Base-by-base conservation (phyloP, 108 stramenopile species). In the Pseudonitzschia multiseries region DNA sequence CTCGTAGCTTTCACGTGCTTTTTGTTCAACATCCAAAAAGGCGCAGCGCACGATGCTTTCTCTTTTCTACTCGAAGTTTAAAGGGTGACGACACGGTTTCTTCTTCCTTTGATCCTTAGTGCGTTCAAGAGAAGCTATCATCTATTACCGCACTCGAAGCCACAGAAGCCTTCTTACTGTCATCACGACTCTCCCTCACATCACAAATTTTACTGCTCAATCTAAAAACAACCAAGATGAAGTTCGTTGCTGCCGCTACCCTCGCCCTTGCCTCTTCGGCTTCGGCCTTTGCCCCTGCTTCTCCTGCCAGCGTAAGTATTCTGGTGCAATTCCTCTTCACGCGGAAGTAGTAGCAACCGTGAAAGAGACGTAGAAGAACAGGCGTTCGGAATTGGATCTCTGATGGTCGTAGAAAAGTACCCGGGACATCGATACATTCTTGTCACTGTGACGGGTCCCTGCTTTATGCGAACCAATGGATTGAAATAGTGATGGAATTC, bases 231-330 rank as follows among this genome's bases (percentile, higher is more conserved):
- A 10, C 22, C 63, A 87, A 71, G 74, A 87, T 87, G 86, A 84
- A 87, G 83, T 75, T 87, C 80, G 70, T 79, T 36, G 79, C 83
- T 64, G 83, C 82, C 62, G 56, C 78, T 79, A 56, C 71, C 63
- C 77, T 89, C 73, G 87, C 91, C 72, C 81, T 90, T 73, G 83
- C 75, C 73, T 87, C 92, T 57, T 87, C 92, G 85, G 88, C 89
- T 74, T 80, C 83, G 57, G 92, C 92, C 70, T 90, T 90, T 74
- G 88, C 92, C 76, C 92, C 89, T 36, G 71, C 87, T 46, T 68
- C 84, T 59, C 29, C 75, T 57, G 84, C 70, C 72, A 88, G 80
- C 84, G 88, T 89, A 83, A 87, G 90, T 87, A 18, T 14, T 54
- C 54, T 41, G 54, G 26, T 26, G 20, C 22, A 10, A 56, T 56